These are phyloP conservation scores for Phaffomyces thermotolerans DNA, from an alignment of 805 yeast species.

Conservation along the genomic window DNA sequence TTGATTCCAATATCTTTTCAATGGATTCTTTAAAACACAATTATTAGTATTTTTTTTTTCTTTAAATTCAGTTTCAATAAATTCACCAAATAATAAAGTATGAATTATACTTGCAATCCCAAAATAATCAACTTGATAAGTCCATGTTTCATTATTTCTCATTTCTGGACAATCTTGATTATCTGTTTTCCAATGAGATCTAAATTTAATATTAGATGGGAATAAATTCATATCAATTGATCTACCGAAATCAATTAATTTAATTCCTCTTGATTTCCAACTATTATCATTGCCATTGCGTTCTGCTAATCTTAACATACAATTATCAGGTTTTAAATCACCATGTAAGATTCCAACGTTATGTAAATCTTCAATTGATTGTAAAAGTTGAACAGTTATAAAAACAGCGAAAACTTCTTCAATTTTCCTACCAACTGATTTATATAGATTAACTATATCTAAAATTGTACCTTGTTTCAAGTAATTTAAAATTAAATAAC, in stretches of 20 bases:
- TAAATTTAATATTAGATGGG: constrained; percentile 43
- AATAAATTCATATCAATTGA: constrained; percentile 64
- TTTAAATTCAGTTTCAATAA: constrained; percentile 40
- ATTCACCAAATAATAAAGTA: constrained; percentile 62
- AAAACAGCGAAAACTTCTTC: constrained; percentile 62
- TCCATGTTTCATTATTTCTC: constrained; percentile 56
- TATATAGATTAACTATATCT: constrained; percentile 53
- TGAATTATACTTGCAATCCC: constrained; percentile 76
- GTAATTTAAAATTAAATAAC: constrained; percentile 19
- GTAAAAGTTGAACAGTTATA: constrained; percentile 56
- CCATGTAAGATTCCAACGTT: constrained; percentile 67
- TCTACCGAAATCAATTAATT: constrained; percentile 75
- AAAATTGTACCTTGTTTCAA: constrained; percentile 62
- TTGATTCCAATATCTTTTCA: constrained; percentile 72
- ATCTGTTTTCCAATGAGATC: constrained; percentile 53
- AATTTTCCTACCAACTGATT: constrained; percentile 27
- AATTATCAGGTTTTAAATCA: constrained; percentile 79
- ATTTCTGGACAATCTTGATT: constrained; percentile 70
- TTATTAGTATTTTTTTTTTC: constrained; percentile 13
- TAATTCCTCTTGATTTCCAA: constrained; percentile 49
- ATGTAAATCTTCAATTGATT: constrained; percentile 57
- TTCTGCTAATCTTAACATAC: constrained; percentile 56
- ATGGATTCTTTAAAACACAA: constrained; percentile 34
- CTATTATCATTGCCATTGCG: constrained; percentile 28
- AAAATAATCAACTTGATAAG: constrained; percentile 73